phyloP scores from a whole-genome alignment of 352 stramenopile genomes.

The Phytophthora gonapodyides region DNA sequence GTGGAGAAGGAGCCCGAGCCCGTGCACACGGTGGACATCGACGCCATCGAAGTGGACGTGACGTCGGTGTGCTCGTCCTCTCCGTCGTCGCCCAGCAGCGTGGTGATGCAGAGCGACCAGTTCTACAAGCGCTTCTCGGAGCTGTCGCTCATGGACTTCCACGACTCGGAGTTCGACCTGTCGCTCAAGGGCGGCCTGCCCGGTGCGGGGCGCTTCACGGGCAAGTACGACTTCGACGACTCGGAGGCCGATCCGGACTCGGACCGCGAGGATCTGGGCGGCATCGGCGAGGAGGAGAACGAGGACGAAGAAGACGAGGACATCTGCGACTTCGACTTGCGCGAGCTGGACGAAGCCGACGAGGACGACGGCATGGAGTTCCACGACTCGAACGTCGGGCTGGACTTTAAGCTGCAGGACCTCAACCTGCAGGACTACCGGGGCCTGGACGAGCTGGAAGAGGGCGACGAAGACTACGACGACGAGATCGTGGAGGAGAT shows the following conservation, averaged over 20 bases:
- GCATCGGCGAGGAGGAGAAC: conserved; percentile 41
- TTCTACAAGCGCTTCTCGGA: conserved; percentile 57
- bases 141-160: conserved; percentile 61
- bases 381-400: conserved; percentile 47
- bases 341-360: conserved; percentile 43
- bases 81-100: conserved; percentile 45
- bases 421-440: conserved; percentile 51
- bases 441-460: conserved; percentile 40
- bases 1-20: conserved; percentile 34
- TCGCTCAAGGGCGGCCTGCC: conserved; percentile 41
- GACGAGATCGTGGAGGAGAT: conserved; percentile 60
- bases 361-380: conserved; percentile 45
- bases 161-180: conserved; percentile 69
- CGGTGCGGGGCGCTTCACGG: conserved; percentile 23
- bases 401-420: conserved; percentile 46
- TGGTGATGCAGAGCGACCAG: conserved; percentile 39
- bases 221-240: conserved; percentile 43
- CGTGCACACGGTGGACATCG: conserved; percentile 17
- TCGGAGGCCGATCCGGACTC: conserved; percentile 36
- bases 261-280: conserved; percentile 32
- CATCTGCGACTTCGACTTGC: conserved; percentile 31
- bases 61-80: conserved; percentile 47
- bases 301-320: conserved; percentile 45
- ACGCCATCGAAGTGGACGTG: conserved; percentile 27
- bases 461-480: conserved; percentile 49